Conservation (phyloP, 805 yeast species). For the Starmera amethionina region DNA sequence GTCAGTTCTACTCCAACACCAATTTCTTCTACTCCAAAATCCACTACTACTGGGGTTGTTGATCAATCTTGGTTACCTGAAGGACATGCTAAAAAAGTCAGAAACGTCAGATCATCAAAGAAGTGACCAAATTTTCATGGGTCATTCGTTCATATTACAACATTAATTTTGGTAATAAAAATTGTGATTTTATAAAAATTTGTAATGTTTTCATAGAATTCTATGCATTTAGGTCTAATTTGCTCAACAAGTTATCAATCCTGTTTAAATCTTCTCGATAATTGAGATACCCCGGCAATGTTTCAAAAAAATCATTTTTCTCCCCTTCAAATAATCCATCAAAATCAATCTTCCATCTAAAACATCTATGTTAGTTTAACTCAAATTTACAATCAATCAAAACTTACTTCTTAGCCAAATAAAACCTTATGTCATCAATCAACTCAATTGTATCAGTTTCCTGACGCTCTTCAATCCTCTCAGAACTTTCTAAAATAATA, state of each 20-base stretch:
- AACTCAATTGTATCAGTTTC: constrained; percentile 75
- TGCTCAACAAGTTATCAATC: constrained; percentile 30
- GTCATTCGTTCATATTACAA: not conserved
- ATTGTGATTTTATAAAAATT: not conserved
- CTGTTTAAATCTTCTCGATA: constrained; percentile 24
- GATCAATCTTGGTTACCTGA: constrained; percentile 54
- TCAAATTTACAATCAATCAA: not conserved
- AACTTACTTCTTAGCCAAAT: constrained; percentile 25
- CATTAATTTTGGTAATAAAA: not conserved
- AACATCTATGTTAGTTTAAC: not conserved
- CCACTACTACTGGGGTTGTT: constrained; percentile 16
- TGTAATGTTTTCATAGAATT: not conserved
- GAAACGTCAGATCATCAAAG: constrained; percentile 15
- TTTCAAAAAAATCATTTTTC: constrained; percentile 11
- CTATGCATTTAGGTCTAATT: constrained; percentile 33
- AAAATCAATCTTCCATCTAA: constrained; percentile 17
- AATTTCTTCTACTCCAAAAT: constrained; percentile 4
- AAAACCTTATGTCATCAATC: constrained; percentile 68
- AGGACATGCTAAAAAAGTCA: constrained; percentile 34
- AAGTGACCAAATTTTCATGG: constrained; percentile 10
- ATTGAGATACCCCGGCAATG: constrained; percentile 11
- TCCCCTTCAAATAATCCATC: constrained; percentile 22
- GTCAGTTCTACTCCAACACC: constrained; percentile 18
- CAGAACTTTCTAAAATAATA: constrained; percentile 38
- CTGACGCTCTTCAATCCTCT: constrained; percentile 48